Evolutionary conservation across 345 rosid species (phyloP), one percentile per base, ranked within the genome.

Genomic region (Aquilaria malaccensis): DNA sequence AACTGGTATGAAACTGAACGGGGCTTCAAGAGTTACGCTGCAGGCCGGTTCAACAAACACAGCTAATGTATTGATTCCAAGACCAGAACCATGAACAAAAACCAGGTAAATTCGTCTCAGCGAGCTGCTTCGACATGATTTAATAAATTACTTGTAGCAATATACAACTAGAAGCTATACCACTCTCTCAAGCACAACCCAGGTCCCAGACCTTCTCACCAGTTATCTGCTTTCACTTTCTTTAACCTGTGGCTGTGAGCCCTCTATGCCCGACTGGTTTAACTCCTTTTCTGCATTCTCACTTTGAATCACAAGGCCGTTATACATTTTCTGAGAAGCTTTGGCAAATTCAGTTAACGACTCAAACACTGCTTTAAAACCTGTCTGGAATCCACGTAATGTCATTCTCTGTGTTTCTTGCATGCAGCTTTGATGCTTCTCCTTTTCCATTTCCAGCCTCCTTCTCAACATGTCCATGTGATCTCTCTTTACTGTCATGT

Each of bases 331-430:
- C 60, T 72, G 68, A 50, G 86, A 77, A 45, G 80, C 79, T 61
- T 72, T 80, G 4, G 83, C 77, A 77, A 84, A 84, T 30, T 79
- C 86, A 1, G 73, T 56, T 9, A 86, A 56, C 3, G 84, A 76
- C 62, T 77, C 79, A 0, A 87, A 84, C 62, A 84, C 83, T 0
- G 68, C 10, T 1, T 71, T 63, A 68, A 87, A 81, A 32, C 90
- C 85, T 0, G 77, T 79, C 70, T 68, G 90, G 37, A 87, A 68
- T 41, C 90, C 88, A 43, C 62, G 75, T n/a, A 87, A 52, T 9
- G 82, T 84, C 56, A 77, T 68, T 72, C 83, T 76, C 15, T 80
- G 80, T 37, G 94, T 84, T 72, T 84, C 86, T 63, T 72, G 80
- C 71, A 84, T 47, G 67, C 64, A 67, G 49, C 61, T 72, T 41